phyloP scores from a whole-genome alignment of 306 rosid genomes.

The Cyclanthera cordifolia region DNA sequence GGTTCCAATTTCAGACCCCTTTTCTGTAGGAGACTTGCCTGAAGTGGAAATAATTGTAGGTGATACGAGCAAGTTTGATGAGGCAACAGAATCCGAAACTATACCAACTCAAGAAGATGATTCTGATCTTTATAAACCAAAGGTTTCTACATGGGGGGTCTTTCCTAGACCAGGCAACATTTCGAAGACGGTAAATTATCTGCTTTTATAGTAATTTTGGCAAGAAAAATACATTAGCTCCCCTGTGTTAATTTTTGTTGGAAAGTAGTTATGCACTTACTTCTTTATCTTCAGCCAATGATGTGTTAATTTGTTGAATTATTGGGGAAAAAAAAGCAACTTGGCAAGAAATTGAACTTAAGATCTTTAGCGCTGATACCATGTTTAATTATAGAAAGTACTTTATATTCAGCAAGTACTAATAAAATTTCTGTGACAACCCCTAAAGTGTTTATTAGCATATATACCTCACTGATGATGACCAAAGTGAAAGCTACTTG shows the following conservation, averaged over 20 bases:
- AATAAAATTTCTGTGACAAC: neutral
- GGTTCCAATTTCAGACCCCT: conserved; percentile 59
- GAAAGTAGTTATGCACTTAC: neutral
- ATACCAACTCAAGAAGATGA: conserved; percentile 32
- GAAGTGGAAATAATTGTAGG: conserved; percentile 85
- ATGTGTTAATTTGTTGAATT: neutral
- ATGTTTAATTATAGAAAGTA: no score
- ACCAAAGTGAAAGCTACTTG: neutral
- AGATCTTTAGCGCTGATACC: no score
- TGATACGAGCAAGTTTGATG: conserved; percentile 42
- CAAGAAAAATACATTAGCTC: neutral
- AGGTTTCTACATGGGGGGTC: conserved; percentile 89
- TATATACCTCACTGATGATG: neutral
- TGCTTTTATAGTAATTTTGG: neutral
- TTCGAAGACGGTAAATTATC: conserved; percentile 51
- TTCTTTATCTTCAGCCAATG: neutral
- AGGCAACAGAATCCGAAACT: conserved; percentile 20
- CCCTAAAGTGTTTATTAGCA: neutral
- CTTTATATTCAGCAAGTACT: neutral
- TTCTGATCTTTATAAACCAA: conserved; percentile 63
- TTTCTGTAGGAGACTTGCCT: conserved; percentile 33
- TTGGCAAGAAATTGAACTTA: no score
- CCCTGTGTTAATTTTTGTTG: neutral
- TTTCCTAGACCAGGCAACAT: conserved; percentile 87
- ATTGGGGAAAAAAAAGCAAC: no score